Evolutionary conservation across 345 rosid species (phyloP), one percentile per base, ranked within the genome.

Genomic region (Pugionium dolabratum): DNA sequence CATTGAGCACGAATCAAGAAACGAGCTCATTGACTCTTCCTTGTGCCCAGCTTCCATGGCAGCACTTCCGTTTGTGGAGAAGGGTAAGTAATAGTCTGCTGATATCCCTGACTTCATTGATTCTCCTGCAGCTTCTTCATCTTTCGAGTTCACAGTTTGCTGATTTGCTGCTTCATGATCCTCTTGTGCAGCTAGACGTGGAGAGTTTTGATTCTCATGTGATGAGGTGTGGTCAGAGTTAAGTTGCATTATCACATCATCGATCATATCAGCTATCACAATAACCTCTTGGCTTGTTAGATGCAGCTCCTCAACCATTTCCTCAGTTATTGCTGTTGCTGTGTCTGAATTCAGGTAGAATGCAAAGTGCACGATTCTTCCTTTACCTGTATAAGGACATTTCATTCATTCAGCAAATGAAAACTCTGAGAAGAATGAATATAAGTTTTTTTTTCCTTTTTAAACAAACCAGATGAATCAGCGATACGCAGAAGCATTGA

Each of bases 291-390:
- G 84, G 49, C 80, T 54, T 34, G 86, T 76, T 60, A 93, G 79
- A 75, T 79, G 83, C 48, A 93, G 80, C 58, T 90, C 81, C 74
- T 90, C 96, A 66, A 82, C 91, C 98, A 93, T 93, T 82, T 93
- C 97, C 78, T 75, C 80, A 27, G 91, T 83, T 1, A 93, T 81
- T 31, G 92, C 85, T 45, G 67, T 61, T 29, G 86, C 80, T 7
- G 98, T 93, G 70, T 93, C 98, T 4, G 86, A 79, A 53, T 85
- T 76, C 30, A 86, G 82, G 64, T 73, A 88, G 78, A 86, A 93
- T 7, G 73, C 50, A 70, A 93, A 93, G 73, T 88, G 85, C 56
- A 93, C 79, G 56, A 86, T 85, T 55, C 79, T 84, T 50, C 75
- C 85, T 60, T 59, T 66, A 47, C 67, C 77, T 73, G 71, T 59